Conservation (phyloP, 2,329 filamentous ascomycete genomes). For the Ilyonectria robusta region DNA sequence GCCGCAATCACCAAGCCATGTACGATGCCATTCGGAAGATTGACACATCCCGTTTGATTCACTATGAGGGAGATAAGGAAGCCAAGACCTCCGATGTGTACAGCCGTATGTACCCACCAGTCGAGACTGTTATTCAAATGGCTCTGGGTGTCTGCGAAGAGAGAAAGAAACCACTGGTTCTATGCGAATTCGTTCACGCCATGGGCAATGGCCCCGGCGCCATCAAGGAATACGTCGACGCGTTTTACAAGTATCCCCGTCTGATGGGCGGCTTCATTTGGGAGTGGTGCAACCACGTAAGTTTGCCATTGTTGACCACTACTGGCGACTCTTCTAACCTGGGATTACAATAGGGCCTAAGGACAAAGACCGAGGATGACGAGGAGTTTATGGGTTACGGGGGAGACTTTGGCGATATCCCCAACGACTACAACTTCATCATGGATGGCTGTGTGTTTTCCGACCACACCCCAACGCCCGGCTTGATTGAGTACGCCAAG, state of each 20-base stretch:
- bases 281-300: constrained; percentile 72
- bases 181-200: constrained; percentile 70
- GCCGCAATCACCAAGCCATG: constrained; percentile 70
- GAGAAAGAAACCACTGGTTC: constrained; percentile 67
- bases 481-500: constrained; percentile 69
- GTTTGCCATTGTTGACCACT: background rate
- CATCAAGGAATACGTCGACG: constrained; percentile 76
- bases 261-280: constrained; percentile 75
- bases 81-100: constrained; percentile 73
- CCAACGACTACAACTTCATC: constrained; percentile 72
- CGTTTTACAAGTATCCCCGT: constrained; percentile 68
- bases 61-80: constrained; percentile 74
- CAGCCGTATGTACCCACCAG: constrained; percentile 74
- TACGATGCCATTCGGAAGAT: constrained; percentile 7
- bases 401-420: constrained; percentile 72
- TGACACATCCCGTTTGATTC: constrained; percentile 59
- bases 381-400: constrained; percentile 62
- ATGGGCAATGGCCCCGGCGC: constrained; percentile 82
- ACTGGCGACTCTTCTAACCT: background rate
- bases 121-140: constrained; percentile 51
- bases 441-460: constrained; percentile 63
- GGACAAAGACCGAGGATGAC: background rate
- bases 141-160: background rate
- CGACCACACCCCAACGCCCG: constrained; percentile 57
- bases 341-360: background rate